Evolutionary conservation across 2,329 filamentous ascomycete genomes (phyloP).

Genomic region (Fusarium sororula): DNA sequence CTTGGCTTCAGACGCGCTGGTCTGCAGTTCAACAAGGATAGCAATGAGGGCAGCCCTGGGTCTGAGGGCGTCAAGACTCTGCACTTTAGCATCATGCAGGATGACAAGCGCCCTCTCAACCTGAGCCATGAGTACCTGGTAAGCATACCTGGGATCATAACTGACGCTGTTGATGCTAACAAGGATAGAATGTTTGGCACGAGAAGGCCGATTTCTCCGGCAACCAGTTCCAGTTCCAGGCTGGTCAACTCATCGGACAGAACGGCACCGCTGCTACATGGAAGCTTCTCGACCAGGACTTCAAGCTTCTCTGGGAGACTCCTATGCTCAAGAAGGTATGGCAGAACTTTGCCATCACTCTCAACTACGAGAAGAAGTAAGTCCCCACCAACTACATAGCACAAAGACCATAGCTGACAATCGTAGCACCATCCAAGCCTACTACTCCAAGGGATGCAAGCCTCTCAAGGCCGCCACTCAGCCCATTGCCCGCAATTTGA

Average conservation of each 20-base stretch:
- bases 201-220: conserved; percentile 57
- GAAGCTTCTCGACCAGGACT: conserved; percentile 59
- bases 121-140: conserved; percentile 69
- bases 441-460: conserved; percentile 61
- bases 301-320: conserved; percentile 59
- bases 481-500: conserved; percentile 59
- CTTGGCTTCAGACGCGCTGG: conserved; percentile 66
- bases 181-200: conserved; percentile 51
- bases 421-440: conserved; percentile 62
- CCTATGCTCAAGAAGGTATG: conserved; percentile 61
- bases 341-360: conserved; percentile 69
- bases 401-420: conserved; percentile 2
- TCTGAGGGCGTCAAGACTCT: conserved; percentile 66
- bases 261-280: conserved; percentile 50
- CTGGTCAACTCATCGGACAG: conserved; percentile 60
- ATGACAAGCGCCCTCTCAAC: conserved; percentile 62
- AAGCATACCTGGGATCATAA: neutral
- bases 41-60: conserved; percentile 59
- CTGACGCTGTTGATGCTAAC: neutral
- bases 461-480: conserved; percentile 59
- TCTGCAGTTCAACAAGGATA: conserved; percentile 33
- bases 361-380: conserved; percentile 66
- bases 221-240: conserved; percentile 65
- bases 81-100: conserved; percentile 67
- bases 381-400: conserved; percentile 28